Conservation (phyloP, 169 alveolate genomes). For the Plasmodium relictum region DNA sequence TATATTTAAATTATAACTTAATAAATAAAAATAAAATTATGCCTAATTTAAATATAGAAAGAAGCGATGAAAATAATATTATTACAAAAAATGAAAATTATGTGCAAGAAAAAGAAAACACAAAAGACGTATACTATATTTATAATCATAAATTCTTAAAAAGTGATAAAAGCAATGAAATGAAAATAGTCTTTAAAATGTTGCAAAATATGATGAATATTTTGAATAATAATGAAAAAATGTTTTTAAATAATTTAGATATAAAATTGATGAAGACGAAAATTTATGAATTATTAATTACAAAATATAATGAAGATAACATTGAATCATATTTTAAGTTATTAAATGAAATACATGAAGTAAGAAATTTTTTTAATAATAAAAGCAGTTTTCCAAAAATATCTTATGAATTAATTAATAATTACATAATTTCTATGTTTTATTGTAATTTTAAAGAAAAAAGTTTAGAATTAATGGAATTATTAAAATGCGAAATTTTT, state of each 20-base stretch:
- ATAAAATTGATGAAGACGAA: slow-evolving; percentile 34
- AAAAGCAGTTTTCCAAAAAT: slow-evolving; percentile 19
- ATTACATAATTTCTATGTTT: slow-evolving; percentile 54
- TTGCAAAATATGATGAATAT: slow-evolving; percentile 22
- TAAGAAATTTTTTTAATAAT: slow-evolving; percentile 23
- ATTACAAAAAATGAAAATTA: background rate
- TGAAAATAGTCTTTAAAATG: slow-evolving; percentile 3
- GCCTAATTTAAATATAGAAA: background rate
- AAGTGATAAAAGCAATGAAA: background rate
- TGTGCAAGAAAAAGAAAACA: background rate
- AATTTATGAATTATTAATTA: slow-evolving; percentile 65
- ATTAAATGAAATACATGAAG: slow-evolving; percentile 6
- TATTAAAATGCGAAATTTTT: slow-evolving; percentile 44
- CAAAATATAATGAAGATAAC: slow-evolving; percentile 48
- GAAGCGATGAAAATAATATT: background rate
- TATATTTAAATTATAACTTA: slow-evolving; percentile 64
- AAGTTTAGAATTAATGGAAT: slow-evolving; percentile 25
- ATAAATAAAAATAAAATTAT: background rate
- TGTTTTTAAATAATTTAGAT: slow-evolving; percentile 40
- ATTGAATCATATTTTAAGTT: slow-evolving; percentile 20
- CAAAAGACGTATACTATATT: background rate
- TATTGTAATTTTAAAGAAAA: slow-evolving; percentile 39
- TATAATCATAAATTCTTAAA: slow-evolving; percentile 28
- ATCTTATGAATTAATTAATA: slow-evolving; percentile 59
- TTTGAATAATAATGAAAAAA: background rate